A percentile compares a stretch with the other conserved stretches of the same genome.
Conservation (phyloP, 805 yeast genomes). For the Brettanomyces sp. region DNA sequence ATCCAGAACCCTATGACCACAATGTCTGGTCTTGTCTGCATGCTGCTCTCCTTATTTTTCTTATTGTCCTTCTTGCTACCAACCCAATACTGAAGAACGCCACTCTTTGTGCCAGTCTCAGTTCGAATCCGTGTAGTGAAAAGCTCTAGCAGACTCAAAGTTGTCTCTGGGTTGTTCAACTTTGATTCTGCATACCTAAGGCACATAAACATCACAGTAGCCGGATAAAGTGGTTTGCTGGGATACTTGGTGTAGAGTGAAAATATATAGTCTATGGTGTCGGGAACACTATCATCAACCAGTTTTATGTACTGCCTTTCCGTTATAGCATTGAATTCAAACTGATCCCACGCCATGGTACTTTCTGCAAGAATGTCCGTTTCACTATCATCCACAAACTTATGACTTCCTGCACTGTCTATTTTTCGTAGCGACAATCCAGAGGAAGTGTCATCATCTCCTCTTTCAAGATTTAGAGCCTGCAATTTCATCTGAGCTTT, state of each 20-base stretch:
- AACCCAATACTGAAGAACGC: constrained; percentile 30
- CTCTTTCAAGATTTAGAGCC: background rate
- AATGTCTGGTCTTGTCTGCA: constrained; percentile 34
- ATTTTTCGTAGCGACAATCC: background rate
- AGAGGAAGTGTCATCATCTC: background rate
- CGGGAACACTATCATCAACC: constrained; percentile 47
- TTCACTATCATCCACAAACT: constrained; percentile 23
- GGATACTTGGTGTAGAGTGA: constrained; percentile 34
- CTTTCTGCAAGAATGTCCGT: constrained; percentile 21
- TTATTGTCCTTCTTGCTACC: constrained; percentile 12
- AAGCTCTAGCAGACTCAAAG: constrained; percentile 49
- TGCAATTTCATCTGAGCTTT: constrained; percentile 24
- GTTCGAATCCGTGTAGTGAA: constrained; percentile 54
- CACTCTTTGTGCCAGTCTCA: constrained; percentile 50
- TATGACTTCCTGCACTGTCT: constrained; percentile 15
- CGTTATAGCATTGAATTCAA: constrained; percentile 46
- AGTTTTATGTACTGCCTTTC: constrained; percentile 56
- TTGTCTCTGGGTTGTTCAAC: constrained; percentile 44
- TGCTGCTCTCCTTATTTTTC: constrained; percentile 6
- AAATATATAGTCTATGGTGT: constrained; percentile 39
- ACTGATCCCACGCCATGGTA: constrained; percentile 26
- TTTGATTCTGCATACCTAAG: constrained; percentile 57
- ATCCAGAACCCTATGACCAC: constrained; percentile 81
- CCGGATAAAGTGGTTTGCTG: constrained; percentile 50
- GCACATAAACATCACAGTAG: constrained; percentile 61